phyloP scores from a whole-genome alignment of 2,329 filamentous ascomycete species.

The Tothia fuscella region DNA sequence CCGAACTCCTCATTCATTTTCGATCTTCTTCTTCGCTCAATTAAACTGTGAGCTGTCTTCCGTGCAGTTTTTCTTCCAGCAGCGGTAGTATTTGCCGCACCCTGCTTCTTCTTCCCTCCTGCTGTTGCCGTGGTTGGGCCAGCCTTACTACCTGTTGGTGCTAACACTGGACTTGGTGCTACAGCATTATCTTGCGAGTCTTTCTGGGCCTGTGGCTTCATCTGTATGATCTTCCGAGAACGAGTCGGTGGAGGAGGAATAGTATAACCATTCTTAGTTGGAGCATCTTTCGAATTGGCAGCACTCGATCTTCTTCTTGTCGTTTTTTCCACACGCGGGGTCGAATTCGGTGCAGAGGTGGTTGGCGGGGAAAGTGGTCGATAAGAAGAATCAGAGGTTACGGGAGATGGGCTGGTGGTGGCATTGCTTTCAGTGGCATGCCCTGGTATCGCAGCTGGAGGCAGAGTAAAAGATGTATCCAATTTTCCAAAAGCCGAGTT shows the following conservation, averaged over 20 bases:
- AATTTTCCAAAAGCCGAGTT: constrained; percentile 2
- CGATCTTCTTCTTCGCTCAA: constrained; percentile 75
- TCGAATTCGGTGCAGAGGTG: constrained; percentile 1
- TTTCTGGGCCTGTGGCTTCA: constrained; percentile 56
- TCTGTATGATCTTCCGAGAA: constrained; percentile 93
- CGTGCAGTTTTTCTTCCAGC: constrained; percentile 89
- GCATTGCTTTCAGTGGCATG: neutral
- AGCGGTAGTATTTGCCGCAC: constrained; percentile 52
- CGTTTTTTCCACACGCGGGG: neutral
- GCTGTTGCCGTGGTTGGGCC: constrained; percentile 16
- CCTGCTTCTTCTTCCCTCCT: constrained; percentile 61
- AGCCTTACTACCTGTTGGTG: constrained; percentile 15
- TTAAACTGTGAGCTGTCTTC: constrained; percentile 92
- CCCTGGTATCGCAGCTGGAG: constrained; percentile 9
- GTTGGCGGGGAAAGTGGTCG: constrained; percentile 3
- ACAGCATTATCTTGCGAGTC: constrained; percentile 18
- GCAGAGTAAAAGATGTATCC: constrained; percentile 8
- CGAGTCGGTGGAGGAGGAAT: constrained; percentile 86
- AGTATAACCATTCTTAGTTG: constrained; percentile 42
- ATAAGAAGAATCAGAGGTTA: constrained; percentile 10
- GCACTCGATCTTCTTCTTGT: constrained; percentile 2
- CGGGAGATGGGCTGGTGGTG: constrained; percentile 3
- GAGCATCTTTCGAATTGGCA: neutral
- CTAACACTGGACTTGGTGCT: constrained; percentile 10
- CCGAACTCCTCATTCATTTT: constrained; percentile 99